Percentiles rank a stretch among this genome's conserved stretches.
Conservation (phyloP, 257 asterid species). For the Jacaranda copaia region DNA sequence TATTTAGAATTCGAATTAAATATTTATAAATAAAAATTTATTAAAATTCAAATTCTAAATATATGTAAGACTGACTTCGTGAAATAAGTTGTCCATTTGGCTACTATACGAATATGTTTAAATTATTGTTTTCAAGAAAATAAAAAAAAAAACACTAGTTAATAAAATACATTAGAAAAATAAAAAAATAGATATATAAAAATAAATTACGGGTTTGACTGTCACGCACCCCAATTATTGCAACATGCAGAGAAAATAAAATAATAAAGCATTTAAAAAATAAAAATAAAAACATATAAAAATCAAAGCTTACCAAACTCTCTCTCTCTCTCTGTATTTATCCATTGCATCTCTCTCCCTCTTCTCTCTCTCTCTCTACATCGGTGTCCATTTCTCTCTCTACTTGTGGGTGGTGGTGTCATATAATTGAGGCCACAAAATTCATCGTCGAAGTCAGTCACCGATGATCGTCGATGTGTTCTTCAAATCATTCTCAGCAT, state of each 20-base stretch:
- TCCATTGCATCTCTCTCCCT: slow-evolving; percentile 20
- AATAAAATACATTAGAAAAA: not conserved
- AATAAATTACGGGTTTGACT: slow-evolving; percentile 36
- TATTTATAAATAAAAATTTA: too few species aligned
- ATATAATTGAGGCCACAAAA: slow-evolving; percentile 31
- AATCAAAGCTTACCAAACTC: not conserved
- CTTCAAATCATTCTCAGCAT: slow-evolving; percentile 27
- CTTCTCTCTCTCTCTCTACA: slow-evolving; percentile 34
- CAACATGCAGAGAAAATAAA: slow-evolving; percentile 41
- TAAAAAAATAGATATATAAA: not conserved
- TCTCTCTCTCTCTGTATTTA: slow-evolving; percentile 12
- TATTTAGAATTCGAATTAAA: too few species aligned
- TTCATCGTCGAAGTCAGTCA: slow-evolving; percentile 38
- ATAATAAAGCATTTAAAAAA: slow-evolving; percentile 13
- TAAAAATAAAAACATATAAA: not conserved
- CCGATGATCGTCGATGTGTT: slow-evolving; percentile 41
- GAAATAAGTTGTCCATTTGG: too few species aligned
- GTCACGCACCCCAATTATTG: slow-evolving; percentile 47
- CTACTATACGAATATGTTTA: too few species aligned
- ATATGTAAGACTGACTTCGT: too few species aligned
- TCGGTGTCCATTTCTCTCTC: slow-evolving; percentile 35
- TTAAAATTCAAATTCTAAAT: too few species aligned
- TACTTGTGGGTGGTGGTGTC: slow-evolving; percentile 36
- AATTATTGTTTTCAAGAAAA: too few species aligned
- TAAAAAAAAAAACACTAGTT: too few species aligned